These are phyloP conservation scores for Fraxinus sp. DNA, from an alignment of 305 asterid species.

Conservation along the genomic window DNA sequence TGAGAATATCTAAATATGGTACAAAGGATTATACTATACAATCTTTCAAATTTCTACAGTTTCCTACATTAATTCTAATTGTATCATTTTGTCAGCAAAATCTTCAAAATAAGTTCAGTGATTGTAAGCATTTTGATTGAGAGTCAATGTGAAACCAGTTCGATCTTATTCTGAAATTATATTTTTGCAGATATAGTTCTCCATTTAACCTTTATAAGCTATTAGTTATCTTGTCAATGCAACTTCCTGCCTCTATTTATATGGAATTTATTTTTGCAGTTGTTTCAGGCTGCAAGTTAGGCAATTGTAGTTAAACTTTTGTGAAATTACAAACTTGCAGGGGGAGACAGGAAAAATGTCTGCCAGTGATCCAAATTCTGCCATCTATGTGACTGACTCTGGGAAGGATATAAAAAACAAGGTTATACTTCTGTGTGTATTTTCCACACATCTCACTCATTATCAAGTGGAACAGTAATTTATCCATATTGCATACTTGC, in stretches of 20 bases:
- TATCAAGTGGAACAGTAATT: neutral
- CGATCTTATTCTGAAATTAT: neutral
- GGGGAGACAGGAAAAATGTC: slow-evolving; percentile 97
- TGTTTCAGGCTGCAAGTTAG: slow-evolving; percentile 11
- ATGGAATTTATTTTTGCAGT: slow-evolving; percentile 4
- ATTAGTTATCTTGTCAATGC: neutral
- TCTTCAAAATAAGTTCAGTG: neutral
- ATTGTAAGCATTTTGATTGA: neutral
- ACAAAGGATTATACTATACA: too few species aligned
- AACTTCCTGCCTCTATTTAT: neutral
- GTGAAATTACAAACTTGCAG: slow-evolving; percentile 42
- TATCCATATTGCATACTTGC: neutral
- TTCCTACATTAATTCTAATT: neutral
- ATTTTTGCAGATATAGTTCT: neutral
- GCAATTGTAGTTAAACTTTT: slow-evolving; percentile 3
- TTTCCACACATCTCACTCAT: neutral
- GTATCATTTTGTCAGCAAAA: neutral
- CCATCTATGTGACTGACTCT: slow-evolving; percentile 88
- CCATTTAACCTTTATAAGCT: neutral
- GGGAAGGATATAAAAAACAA: slow-evolving; percentile 79
- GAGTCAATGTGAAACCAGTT: neutral
- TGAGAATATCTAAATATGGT: neutral
- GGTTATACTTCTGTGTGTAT: slow-evolving; percentile 41
- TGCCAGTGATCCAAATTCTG: slow-evolving; percentile 91
- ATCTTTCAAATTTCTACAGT: too few species aligned